Evolutionary conservation across 2,329 filamentous ascomycete genomes (phyloP).

Genomic region (Talaromyces marneffei): DNA sequence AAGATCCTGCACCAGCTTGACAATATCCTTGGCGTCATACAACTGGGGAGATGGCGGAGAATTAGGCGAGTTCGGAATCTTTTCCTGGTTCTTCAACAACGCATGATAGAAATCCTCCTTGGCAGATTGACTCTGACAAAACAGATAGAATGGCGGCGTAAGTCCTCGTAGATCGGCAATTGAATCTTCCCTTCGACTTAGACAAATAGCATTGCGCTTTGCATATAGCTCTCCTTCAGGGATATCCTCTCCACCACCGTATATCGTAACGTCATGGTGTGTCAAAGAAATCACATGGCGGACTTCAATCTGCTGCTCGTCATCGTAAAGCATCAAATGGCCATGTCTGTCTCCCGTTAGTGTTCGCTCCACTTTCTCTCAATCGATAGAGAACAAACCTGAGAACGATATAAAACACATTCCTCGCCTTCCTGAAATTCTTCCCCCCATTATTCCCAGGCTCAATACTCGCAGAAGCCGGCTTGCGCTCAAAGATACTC

Average conservation of each 20-base stretch:
- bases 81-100: conserved; percentile 75
- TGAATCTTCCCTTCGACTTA: conserved; percentile 58
- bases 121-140: conserved; percentile 89
- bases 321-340: conserved; percentile 95
- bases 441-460: conserved; percentile 41
- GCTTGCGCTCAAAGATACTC: conserved; percentile 84
- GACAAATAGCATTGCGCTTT: conserved; percentile 82
- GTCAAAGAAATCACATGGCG: conserved; percentile 91
- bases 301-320: conserved; percentile 90
- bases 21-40: conserved; percentile 80
- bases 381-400: conserved; percentile 51
- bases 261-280: conserved; percentile 75
- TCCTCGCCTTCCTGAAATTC: conserved; percentile 59
- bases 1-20: conserved; percentile 79
- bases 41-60: conserved; percentile 63
- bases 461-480: conserved; percentile 49
- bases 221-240: conserved; percentile 93
- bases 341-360: conserved; percentile 60
- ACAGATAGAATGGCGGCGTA: conserved; percentile 84
- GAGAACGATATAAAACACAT: conserved; percentile 88
- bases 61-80: conserved; percentile 52
- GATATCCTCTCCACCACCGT: conserved; percentile 69
- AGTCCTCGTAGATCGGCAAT: conserved; percentile 50
- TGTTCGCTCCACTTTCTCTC: neutral
- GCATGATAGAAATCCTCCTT: conserved; percentile 99